A percentile compares a stretch with the other conserved stretches of the same genome.
Evolutionary conservation across 2,329 filamentous ascomycete species (phyloP).

Genomic region (Exophiala calicioides): DNA sequence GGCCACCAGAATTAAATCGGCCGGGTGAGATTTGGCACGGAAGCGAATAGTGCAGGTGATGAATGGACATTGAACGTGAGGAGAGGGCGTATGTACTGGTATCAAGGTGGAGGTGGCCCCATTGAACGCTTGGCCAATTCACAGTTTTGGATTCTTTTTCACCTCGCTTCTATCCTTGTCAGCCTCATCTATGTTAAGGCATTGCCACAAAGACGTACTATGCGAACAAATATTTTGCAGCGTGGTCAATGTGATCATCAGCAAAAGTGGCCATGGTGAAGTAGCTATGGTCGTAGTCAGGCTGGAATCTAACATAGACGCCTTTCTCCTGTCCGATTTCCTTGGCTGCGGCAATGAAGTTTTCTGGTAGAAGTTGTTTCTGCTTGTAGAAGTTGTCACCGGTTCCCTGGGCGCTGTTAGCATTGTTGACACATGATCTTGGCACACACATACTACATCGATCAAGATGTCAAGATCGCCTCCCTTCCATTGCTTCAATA

Average conservation of each 20-base stretch:
- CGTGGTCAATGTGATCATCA: slow-evolving; percentile 87
- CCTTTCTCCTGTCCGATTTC: slow-evolving; percentile 70
- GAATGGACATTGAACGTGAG: too few species aligned
- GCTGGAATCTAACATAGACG: slow-evolving; percentile 77
- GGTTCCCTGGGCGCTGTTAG: slow-evolving; percentile 63
- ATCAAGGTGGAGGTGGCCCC: background rate
- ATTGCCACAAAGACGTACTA: slow-evolving; percentile 46
- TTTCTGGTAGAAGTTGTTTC: slow-evolving; percentile 88
- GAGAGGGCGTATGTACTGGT: background rate
- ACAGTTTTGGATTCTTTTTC: slow-evolving; percentile 27
- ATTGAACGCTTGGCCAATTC: slow-evolving; percentile 30
- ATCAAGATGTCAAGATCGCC: slow-evolving; percentile 74
- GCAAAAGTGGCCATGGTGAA: slow-evolving; percentile 92
- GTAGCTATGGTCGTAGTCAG: slow-evolving; percentile 96
- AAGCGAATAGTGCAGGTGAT: too few species aligned
- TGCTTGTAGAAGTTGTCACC: slow-evolving; percentile 97
- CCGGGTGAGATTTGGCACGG: too few species aligned
- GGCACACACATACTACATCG: slow-evolving; percentile 81
- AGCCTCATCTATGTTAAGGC: slow-evolving; percentile 15
- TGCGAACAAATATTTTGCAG: slow-evolving; percentile 76
- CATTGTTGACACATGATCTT: too few species aligned
- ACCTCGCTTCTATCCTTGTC: slow-evolving; percentile 31
- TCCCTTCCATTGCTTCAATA: slow-evolving; percentile 73
- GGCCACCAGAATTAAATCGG: too few species aligned
- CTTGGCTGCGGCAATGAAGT: slow-evolving; percentile 78